Evolutionary conservation across 208 protist genomes (phyloP).

Genomic region (Acanthamoeba triangularis): DNA sequence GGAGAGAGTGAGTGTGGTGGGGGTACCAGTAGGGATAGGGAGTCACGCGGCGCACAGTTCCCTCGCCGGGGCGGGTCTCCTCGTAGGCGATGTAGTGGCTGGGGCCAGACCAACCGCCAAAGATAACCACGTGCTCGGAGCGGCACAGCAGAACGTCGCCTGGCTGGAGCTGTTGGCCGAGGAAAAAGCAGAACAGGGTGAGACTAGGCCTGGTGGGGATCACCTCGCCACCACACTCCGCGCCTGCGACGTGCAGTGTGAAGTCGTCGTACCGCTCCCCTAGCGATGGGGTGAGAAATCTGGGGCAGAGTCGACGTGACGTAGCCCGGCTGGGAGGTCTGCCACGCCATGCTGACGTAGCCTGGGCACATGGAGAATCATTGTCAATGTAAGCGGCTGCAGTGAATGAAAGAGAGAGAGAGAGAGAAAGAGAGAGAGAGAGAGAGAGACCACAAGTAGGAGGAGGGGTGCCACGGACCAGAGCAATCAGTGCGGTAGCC

Average conservation of each 20-base stretch:
- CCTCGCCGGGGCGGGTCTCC: slow-evolving; percentile 34
- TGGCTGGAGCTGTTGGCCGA: not conserved
- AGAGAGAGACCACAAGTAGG: not conserved
- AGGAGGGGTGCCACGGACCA: not conserved
- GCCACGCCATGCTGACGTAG: slow-evolving; percentile 24
- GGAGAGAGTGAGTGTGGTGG: not conserved
- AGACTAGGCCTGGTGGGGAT: not conserved
- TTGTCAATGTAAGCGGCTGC: not conserved
- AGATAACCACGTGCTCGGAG: slow-evolving; percentile 22
- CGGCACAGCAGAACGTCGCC: slow-evolving; percentile 38
- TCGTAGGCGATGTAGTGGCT: slow-evolving; percentile 26
- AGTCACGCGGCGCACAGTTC: not conserved
- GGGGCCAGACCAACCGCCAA: not conserved
- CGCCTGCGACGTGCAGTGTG: too few relatives aligned
- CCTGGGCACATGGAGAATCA: not conserved
- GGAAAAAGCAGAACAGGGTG: too few relatives aligned
- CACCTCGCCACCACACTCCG: too few relatives aligned
- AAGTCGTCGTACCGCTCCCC: not conserved
- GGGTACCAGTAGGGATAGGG: slow-evolving; percentile 27
- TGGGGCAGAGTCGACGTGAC: not conserved
- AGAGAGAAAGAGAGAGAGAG: not conserved
- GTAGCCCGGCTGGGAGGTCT: slow-evolving; percentile 8
- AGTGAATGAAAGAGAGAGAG: not conserved
- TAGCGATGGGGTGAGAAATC: slow-evolving; percentile 12
- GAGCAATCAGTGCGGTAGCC: slow-evolving; percentile 37